Evolutionary conservation across 2,329 filamentous ascomycete genomes (phyloP), one percentile per base, ranked within the genome.

Genomic region (Xylariales sp.): DNA sequence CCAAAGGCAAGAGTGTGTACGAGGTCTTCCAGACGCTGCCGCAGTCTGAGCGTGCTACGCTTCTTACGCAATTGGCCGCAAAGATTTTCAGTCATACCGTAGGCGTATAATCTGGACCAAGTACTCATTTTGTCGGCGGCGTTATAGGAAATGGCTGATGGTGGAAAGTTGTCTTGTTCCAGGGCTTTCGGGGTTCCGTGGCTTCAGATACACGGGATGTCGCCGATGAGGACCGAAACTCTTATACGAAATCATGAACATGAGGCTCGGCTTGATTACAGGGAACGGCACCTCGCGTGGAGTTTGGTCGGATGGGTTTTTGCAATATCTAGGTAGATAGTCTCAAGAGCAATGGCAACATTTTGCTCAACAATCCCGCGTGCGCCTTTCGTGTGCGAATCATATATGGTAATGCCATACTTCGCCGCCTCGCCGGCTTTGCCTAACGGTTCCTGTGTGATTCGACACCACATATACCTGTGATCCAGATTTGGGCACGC

Each of bases 1-100:
- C 86, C 22, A 89, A 82, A 65, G 90, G 90, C 16, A 97, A 96
- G 81, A 95, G 88, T 58, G 93, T 98, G 5, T 97, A 94, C 64
- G 74, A 82, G 20, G 93, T 96, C 12, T 97, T 91, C 61, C 81
- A 78, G 71, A 86, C 95, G 54, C 70, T 98, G 57, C 89, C 89
- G 38, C 85, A 88, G 63, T 74, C 74, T 38, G 90, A 95, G 57
- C 85, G 88, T 57, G 82, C 88, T 41, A 82, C 81, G 61, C 64
- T 98, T 55, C 70, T 97, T 46, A 85, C 82, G 58, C 86, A 94
- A 63, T 65, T 97, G 57, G 91, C 91, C 1, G 81, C 82, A 21
- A 91, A 87, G 64, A 84, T 96, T 1, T 90, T 96, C 59, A 86
- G 84, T 48, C 84, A 88, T 61, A 84, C 83, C 15, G 83, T 87